These are phyloP conservation scores for Pelargonium exstipulatum DNA, from an alignment of 441 rosid genomes.

Conservation along the genomic window DNA sequence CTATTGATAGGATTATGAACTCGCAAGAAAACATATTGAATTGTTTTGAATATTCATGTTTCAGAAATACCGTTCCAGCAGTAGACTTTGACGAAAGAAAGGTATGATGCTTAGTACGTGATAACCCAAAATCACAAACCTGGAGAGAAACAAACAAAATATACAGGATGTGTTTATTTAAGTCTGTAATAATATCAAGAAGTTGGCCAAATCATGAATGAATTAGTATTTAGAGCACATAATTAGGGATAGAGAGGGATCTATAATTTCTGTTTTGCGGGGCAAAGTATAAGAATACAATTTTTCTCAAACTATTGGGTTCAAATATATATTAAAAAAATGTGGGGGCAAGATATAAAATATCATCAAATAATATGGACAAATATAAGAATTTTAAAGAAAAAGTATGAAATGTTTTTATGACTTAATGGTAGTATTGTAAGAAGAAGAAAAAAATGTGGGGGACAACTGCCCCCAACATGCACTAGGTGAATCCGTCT, in stretches of 20 bases:
- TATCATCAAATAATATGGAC: no score
- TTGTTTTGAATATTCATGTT: not conserved
- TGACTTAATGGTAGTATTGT: no score
- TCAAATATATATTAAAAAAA: no score
- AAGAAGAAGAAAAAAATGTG: not conserved
- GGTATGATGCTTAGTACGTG: conserved; percentile 88
- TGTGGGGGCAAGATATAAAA: no score
- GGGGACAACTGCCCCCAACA: no score
- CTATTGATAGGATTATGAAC: not conserved
- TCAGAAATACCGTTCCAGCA: conserved; percentile 66
- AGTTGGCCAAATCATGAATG: conserved; percentile 4
- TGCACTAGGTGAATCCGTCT: no score
- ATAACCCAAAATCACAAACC: conserved; percentile 96
- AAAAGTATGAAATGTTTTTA: no score
- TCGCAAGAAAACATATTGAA: not conserved
- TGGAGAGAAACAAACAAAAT: conserved; percentile 27
- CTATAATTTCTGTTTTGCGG: no score
- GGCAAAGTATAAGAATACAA: no score
- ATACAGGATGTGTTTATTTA: no score
- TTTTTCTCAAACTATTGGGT: no score
- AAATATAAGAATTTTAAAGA: no score
- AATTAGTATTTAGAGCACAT: not conserved
- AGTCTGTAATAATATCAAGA: not conserved
- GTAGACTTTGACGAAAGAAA: conserved; percentile 91
- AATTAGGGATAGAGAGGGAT: not conserved